These are phyloP conservation scores for Rhodotorula diobovata DNA, from an alignment of 768 basidiomycete genomes.

Conservation along the genomic window DNA sequence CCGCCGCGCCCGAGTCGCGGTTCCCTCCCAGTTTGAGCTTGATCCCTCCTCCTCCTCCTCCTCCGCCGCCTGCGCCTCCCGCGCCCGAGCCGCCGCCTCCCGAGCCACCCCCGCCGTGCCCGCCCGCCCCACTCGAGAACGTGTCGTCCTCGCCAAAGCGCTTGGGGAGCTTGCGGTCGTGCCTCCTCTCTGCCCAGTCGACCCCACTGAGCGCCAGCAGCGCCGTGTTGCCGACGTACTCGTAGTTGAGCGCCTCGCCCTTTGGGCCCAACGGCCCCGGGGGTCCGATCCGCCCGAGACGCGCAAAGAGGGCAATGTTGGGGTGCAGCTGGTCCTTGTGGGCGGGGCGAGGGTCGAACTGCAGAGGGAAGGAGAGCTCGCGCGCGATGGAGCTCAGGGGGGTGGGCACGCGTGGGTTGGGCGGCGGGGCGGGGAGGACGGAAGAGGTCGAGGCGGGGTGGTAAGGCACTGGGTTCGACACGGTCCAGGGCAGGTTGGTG, in stretches of 20 bases:
- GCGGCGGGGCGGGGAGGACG: slow-evolving; percentile 16
- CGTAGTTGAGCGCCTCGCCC: slow-evolving; percentile 38
- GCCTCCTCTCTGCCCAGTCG: slow-evolving; percentile 27
- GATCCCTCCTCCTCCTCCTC: slow-evolving; percentile 7
- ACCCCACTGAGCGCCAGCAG: slow-evolving; percentile 18
- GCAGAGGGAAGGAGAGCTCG: slow-evolving; percentile 24
- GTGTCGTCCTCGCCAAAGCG: neutral
- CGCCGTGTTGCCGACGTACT: slow-evolving; percentile 29
- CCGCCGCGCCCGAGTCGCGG: neutral
- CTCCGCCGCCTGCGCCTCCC: neutral
- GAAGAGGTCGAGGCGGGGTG: slow-evolving; percentile 6
- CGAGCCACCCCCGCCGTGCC: neutral
- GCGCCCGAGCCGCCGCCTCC: too few species aligned
- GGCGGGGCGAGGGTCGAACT: slow-evolving; percentile 19
- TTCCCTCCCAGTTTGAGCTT: slow-evolving; percentile 30
- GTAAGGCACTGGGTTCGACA: slow-evolving; percentile 27
- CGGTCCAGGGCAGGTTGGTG: slow-evolving; percentile 31
- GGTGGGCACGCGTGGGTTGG: slow-evolving; percentile 23
- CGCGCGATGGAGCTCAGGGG: slow-evolving; percentile 9
- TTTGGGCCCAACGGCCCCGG: slow-evolving; percentile 40
- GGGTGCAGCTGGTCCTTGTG: slow-evolving; percentile 12
- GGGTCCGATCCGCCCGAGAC: slow-evolving; percentile 40
- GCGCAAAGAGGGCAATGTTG: slow-evolving; percentile 37
- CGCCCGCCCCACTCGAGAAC: neutral
- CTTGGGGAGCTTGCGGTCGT: slow-evolving; percentile 19